Evolutionary conservation across 2,329 filamentous ascomycete genomes (phyloP).

Genomic region (Clonostachys rosea): DNA sequence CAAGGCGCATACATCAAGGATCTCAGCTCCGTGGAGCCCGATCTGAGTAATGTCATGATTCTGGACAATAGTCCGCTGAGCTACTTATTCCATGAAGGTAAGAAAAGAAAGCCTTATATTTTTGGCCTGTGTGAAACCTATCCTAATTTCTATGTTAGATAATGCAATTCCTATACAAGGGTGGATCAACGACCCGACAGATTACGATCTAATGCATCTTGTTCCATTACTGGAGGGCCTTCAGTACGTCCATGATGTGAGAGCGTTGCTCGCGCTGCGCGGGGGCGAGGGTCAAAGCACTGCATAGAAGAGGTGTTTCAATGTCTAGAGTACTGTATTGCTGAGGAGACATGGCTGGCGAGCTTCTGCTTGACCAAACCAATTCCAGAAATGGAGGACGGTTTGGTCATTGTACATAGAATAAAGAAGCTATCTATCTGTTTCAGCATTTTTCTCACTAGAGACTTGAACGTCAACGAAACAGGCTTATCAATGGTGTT

Average conservation of each 20-base stretch:
- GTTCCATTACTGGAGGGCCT: slow-evolving; percentile 89
- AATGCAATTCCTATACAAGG: slow-evolving; percentile 99
- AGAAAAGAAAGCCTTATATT: slow-evolving; percentile 22
- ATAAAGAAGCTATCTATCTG: too few relatives aligned
- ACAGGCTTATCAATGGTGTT: too few relatives aligned
- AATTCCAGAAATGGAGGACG: too few relatives aligned
- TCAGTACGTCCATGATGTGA: slow-evolving; percentile 94
- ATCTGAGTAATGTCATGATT: slow-evolving; percentile 97
- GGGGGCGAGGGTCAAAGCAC: slow-evolving; percentile 58
- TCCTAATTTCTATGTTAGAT: slow-evolving; percentile 48
- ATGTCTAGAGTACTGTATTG: neutral
- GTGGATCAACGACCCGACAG: slow-evolving; percentile 98
- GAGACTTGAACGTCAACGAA: too few relatives aligned
- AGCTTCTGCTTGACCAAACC: too few relatives aligned
- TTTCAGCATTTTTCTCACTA: too few relatives aligned
- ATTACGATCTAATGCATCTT: slow-evolving; percentile 89
- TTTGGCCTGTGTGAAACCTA: neutral
- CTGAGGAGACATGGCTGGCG: too few relatives aligned
- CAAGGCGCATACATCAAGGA: slow-evolving; percentile 99
- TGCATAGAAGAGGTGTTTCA: neutral
- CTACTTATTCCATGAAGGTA: slow-evolving; percentile 98
- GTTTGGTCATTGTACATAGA: too few relatives aligned
- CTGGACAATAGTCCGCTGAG: slow-evolving; percentile 97
- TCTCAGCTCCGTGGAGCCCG: slow-evolving; percentile 89
- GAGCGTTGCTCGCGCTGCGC: slow-evolving; percentile 81